Evolutionary conservation across 306 rosid genomes (phyloP), one percentile per base, ranked within the genome.

Genomic region (Lathyrus oleraceus): DNA sequence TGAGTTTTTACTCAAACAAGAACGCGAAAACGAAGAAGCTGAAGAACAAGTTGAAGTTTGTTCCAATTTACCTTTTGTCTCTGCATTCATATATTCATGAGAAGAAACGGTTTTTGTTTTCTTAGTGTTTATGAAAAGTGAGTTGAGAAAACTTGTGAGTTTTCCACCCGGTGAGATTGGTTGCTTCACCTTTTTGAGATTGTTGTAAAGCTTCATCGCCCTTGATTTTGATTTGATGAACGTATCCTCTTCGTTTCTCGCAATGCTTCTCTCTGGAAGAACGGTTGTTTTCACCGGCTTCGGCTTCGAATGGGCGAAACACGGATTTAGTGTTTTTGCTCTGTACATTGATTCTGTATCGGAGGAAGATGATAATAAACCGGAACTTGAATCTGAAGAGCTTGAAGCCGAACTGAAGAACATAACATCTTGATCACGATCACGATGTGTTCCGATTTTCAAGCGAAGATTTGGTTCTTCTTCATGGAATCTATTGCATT

Each of bases 141-240:
- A 84, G 58, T 87, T 95, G 2, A 95, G 71, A 49, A 95, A 95
- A 75, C 10, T 91, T 2, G 90, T 79, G 30, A 95, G 84, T 25
- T 70, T 85, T 0, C 91, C 96, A 1, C 97, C 97, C 0, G 97
- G 97, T 0, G 99, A 95, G 1, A 89, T 91, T 0, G 99, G 97
- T 10, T 89, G 96, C 69, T 95, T 95, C 88, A 91, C 87, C 70
- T 91, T 94, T 88, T 89, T 91, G 2, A 95, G 77, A 66, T 89
- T 89, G 76, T 57, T 76, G 83, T 95, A 91, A 63, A 95, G 84
- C 88, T 85, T 95, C 71, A 77, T 14, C 0, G 96, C 97, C 42
- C 92, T 81, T 0, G 95, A 91, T 75, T 95, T 89, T 1, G 96
- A 87, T 61, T 87, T 86, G 10, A 87, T 87, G 4, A 87, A 42